Evolutionary conservation across 1,139 yeast species (phyloP), one percentile per base, ranked within the genome.

Genomic region (Debaryomyces fabryi): DNA sequence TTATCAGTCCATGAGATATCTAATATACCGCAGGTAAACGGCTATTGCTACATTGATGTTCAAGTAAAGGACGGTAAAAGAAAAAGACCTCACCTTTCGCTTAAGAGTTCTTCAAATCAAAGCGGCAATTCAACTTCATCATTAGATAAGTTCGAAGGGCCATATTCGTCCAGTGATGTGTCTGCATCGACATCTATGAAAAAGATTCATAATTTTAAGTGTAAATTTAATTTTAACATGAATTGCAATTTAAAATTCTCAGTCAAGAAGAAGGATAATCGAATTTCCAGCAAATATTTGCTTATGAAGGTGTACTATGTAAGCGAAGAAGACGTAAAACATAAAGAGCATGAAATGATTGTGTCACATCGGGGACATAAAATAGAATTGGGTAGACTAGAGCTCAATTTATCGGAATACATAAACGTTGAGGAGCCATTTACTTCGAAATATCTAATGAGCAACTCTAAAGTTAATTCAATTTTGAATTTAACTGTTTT

Each of bases 11-110:
- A 82, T 50, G 96, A 88, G 56, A 72, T 92, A 45, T 78, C 85
- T 27, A 92, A 92, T 60, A 81, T 92, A 34, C 98, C 98, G 0
- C 90, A 88, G 56, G 78, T 87, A 2, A 74, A 82, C 2, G 96
- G 96, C 0, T 65, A 72, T 39, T 84, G 93, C 57, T 84, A 68
- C 56, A 81, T 90, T 24, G 83, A 85, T 35, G 52, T 74, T 2
- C 66, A 68, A 35, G 65, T 75, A 6, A 67, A 69, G 48, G 78
- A 76, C 45, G 47, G 61, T 56, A 68, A 58, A 39, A 48, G 56
- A 46, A 32, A 24, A 35, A 44, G 9, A 35, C 46, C 8, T 33
- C 52, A 24, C 21, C 42, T 44, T 29, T 29, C 15, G 12, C 38
- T 39, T 6, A 44, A 37, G 34, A 41, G 48, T 18, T 34, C 46